Evolutionary conservation across 441 rosid genomes (phyloP).

Genomic region (Biscutella laevigata): DNA sequence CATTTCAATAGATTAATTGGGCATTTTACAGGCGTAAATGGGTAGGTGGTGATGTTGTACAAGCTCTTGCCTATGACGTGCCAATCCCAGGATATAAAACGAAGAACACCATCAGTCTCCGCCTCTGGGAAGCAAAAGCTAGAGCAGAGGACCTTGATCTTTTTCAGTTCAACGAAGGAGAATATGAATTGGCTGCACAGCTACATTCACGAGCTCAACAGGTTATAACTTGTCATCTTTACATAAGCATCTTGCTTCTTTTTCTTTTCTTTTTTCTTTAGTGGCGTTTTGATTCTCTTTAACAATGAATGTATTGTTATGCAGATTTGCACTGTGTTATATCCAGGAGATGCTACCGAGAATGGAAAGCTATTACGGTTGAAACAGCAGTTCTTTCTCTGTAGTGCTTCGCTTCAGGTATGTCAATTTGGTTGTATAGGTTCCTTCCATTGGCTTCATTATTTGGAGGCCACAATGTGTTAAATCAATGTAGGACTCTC

Average conservation of each 20-base stretch:
- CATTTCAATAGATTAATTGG: conserved; percentile 13
- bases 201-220: conserved; percentile 83
- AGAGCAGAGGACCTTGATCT: conserved; percentile 67
- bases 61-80: conserved; percentile 95
- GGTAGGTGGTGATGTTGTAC: conserved; percentile 84
- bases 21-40: conserved; percentile 65
- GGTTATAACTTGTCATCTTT: conserved; percentile 32
- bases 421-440: conserved; percentile 22
- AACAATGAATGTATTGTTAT: conserved; percentile 8
- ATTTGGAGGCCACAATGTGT: not conserved
- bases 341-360: conserved; percentile 99
- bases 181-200: conserved; percentile 85
- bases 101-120: conserved; percentile 93
- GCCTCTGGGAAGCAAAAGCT: conserved; percentile 97
- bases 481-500: not conserved
- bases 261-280: not conserved
- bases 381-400: conserved; percentile 94
- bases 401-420: conserved; percentile 99
- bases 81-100: conserved; percentile 97
- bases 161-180: conserved; percentile 90
- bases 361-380: conserved; percentile 86
- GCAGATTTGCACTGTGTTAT: conserved; percentile 94
- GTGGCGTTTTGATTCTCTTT: not conserved
- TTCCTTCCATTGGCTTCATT: conserved; percentile 7
- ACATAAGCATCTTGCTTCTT: conserved; percentile 5